phyloP scores from a whole-genome alignment of 495 filamentous ascomycete genomes.

The Penicillium dipodomyicola region DNA sequence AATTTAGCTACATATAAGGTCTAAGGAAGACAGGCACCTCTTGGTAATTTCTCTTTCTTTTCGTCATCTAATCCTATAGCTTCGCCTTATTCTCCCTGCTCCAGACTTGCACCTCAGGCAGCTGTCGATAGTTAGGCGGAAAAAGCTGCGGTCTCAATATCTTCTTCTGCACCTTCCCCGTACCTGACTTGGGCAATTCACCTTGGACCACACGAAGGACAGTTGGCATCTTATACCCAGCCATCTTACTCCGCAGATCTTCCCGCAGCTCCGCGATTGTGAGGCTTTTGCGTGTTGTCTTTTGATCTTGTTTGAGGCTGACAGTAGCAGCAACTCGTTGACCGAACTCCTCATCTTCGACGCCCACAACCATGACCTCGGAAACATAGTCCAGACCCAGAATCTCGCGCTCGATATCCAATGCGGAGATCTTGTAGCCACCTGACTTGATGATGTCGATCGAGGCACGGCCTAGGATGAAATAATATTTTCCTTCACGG shows the following conservation, averaged over 20 bases:
- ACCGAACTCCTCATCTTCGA: slow-evolving; percentile 46
- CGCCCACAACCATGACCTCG: slow-evolving; percentile 47
- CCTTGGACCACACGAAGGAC: slow-evolving; percentile 42
- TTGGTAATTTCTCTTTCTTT: not conserved
- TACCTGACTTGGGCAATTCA: slow-evolving; percentile 49
- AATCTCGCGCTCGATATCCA: slow-evolving; percentile 47
- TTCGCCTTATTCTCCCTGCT: slow-evolving; percentile 16
- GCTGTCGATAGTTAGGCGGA: slow-evolving; percentile 32
- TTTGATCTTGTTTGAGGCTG: slow-evolving; percentile 30
- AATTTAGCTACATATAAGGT: too few relatives aligned
- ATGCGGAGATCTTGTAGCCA: slow-evolving; percentile 47
- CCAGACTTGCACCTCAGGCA: slow-evolving; percentile 44
- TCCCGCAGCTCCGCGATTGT: slow-evolving; percentile 36
- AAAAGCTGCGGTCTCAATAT: slow-evolving; percentile 47
- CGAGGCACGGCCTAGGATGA: slow-evolving; percentile 48
- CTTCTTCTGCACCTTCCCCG: slow-evolving; percentile 53
- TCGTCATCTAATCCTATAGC: slow-evolving; percentile 8
- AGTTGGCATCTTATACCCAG: slow-evolving; percentile 51
- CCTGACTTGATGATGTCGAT: slow-evolving; percentile 47
- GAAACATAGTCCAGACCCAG: slow-evolving; percentile 36
- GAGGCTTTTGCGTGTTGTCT: slow-evolving; percentile 21
- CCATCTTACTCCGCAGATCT: slow-evolving; percentile 39
- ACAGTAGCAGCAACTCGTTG: slow-evolving; percentile 51
- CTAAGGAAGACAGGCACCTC: too few relatives aligned
- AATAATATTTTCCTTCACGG: slow-evolving; percentile 46